Evolutionary conservation across 345 rosid species (phyloP), one percentile per base, ranked within the genome.

Genomic region (Lenwebbia sp.): DNA sequence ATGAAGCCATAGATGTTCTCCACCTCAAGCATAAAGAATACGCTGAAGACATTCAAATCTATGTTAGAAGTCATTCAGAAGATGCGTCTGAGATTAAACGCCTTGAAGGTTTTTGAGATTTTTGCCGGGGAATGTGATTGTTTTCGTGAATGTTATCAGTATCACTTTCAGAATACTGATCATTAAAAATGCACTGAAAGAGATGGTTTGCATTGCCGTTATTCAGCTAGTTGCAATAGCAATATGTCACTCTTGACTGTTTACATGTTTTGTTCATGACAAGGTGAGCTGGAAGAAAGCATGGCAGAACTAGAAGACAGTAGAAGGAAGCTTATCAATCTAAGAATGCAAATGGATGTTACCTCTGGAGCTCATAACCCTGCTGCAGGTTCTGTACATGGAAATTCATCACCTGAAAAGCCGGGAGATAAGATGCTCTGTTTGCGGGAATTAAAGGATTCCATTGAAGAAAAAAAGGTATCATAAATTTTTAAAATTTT

Each of bases 221-320:
- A 33, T 33, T 41, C 78, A 56, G 83, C 47, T 37, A 30, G 56
- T 83, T 83, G 84, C 60, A 83, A 17, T 53, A 6, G 25, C 54
- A 82, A 23, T 28, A 82, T 50, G 56, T 13, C 60, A 37, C 65
- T 83, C 83, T 81, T 86, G 65, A 90, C 49, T 82, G 13, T 87
- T 78, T 82, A 44, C 85, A 19, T 89, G 26, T 50, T 88, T 84
- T 85, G 40, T 87, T 89, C 70, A 54, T 88, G 54, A 70, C 85
- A 87, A 97, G 99, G 96, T 88, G 95, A 95, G 90, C 87, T 97
- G 88, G 99, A 97, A 91, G 99, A 97, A 92, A 90, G 85, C 88
- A 92, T 93, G 93, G 92, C 92, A 70, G 96, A 95, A 90, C 97
- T 96, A 57, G 98, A 97, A 92, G 99, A 94, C 87, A 94, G 95